phyloP scores from a whole-genome alignment of 345 rosid genomes.

The thale cress (Arabidopsis thaliana) region DNA sequence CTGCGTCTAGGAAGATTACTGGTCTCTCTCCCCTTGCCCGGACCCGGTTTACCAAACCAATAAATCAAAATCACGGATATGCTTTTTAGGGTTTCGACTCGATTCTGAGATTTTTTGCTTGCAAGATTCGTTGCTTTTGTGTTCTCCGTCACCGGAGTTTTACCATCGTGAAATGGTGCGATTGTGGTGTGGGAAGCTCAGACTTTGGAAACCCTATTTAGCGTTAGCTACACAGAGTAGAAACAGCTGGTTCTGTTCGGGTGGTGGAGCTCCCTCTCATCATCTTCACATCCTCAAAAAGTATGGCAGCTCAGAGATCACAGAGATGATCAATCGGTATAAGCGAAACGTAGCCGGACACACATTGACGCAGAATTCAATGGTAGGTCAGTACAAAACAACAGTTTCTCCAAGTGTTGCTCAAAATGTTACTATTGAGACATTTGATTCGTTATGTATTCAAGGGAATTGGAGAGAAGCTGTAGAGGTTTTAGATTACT shows the following conservation, averaged over 20 bases:
- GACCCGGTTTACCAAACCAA: background rate
- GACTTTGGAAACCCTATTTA: background rate
- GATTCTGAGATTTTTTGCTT: background rate
- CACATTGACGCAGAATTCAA: background rate
- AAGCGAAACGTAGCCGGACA: background rate
- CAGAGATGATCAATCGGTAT: background rate
- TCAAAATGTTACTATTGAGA: background rate
- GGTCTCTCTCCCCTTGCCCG: background rate
- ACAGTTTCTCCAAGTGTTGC: background rate
- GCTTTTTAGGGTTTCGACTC: background rate
- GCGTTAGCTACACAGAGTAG: background rate
- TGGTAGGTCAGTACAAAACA: background rate
- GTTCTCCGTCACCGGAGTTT: background rate
- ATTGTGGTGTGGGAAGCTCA: background rate
- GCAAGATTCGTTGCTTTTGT: background rate
- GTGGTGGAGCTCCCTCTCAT: background rate
- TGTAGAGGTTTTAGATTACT: background rate
- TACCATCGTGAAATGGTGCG: background rate
- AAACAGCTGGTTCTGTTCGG: slow-evolving; percentile 1
- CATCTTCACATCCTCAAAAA: background rate
- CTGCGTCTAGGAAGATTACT: background rate
- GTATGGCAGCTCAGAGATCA: background rate
- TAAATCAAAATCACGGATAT: background rate
- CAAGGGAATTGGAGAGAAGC: background rate
- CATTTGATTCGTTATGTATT: background rate